Conservation (phyloP, 1,284 basidiomycete species). For the Neolentinus lepideus region DNA sequence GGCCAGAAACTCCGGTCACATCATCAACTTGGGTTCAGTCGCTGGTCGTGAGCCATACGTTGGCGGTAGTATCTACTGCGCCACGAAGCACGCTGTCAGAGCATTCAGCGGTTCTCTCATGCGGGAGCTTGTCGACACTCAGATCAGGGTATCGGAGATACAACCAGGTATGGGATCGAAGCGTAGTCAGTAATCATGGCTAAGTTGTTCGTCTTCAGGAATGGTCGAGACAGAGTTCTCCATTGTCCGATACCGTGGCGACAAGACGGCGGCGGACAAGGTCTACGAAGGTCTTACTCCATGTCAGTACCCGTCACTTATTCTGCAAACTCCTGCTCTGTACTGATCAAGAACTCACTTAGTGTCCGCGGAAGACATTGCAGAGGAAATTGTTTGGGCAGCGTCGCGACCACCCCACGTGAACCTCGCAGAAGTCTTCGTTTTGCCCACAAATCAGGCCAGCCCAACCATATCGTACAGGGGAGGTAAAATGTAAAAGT, state of each 20-base stretch:
- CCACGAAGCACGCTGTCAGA: slow-evolving; percentile 85
- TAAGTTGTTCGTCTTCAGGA: slow-evolving; percentile 30
- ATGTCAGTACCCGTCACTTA: slow-evolving; percentile 36
- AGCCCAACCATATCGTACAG: slow-evolving; percentile 56
- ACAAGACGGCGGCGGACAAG: slow-evolving; percentile 72
- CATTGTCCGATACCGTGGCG: slow-evolving; percentile 80
- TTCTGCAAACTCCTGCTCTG: background rate
- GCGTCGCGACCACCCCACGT: slow-evolving; percentile 84
- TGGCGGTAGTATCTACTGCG: slow-evolving; percentile 78
- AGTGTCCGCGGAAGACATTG: slow-evolving; percentile 82
- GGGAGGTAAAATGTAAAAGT: slow-evolving; percentile 21
- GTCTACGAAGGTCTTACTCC: slow-evolving; percentile 88
- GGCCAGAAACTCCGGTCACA: slow-evolving; percentile 77
- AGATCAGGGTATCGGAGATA: slow-evolving; percentile 87
- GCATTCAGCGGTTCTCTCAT: slow-evolving; percentile 84
- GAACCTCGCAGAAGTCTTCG: slow-evolving; percentile 75
- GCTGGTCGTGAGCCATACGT: slow-evolving; percentile 89
- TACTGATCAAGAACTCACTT: slow-evolving; percentile 10
- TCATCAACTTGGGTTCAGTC: slow-evolving; percentile 95
- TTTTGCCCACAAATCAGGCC: slow-evolving; percentile 81
- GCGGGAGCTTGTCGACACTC: slow-evolving; percentile 86
- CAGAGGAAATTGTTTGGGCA: slow-evolving; percentile 97
- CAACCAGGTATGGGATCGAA: slow-evolving; percentile 59
- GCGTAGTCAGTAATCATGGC: background rate
- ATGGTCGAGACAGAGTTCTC: slow-evolving; percentile 95